phyloP scores from a whole-genome alignment of 768 basidiomycete species.

The Boletales sp. region DNA sequence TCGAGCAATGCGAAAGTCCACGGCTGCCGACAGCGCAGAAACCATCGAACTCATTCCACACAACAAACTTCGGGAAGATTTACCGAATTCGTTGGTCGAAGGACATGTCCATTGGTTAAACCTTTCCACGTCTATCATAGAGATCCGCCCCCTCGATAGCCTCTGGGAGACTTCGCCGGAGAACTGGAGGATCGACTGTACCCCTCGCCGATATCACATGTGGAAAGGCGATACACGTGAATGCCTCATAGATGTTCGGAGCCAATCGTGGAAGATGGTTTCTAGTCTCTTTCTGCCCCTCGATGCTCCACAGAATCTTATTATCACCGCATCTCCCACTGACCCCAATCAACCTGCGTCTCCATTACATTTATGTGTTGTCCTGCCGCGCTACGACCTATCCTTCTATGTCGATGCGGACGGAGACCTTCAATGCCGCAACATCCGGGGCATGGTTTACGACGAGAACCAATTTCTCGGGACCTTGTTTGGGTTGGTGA shows the following conservation, averaged over 20 bases:
- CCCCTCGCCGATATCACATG: constrained; percentile 2
- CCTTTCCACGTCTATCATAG: constrained; percentile 15
- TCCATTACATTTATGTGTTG: constrained; percentile 18
- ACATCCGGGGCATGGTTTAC: constrained; percentile 38
- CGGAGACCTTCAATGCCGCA: constrained; percentile 34
- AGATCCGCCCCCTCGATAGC: constrained; percentile 19
- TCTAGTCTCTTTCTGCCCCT: constrained; percentile 12
- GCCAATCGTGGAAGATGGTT: constrained; percentile 22
- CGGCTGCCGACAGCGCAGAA: not conserved
- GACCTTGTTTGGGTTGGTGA: constrained; percentile 41
- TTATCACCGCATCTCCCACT: constrained; percentile 7
- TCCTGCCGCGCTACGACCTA: constrained; percentile 38
- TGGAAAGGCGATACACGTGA: not conserved
- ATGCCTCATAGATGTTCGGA: constrained; percentile 22
- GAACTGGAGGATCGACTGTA: constrained; percentile 20
- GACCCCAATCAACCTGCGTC: not conserved
- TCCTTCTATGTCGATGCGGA: constrained; percentile 34
- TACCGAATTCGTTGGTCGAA: not conserved
- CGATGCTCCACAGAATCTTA: constrained; percentile 10
- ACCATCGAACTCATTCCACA: constrained; percentile 20
- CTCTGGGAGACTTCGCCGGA: constrained; percentile 14
- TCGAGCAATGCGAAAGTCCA: constrained; percentile 1
- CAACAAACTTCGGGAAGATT: constrained; percentile 13
- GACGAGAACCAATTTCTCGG: constrained; percentile 37
- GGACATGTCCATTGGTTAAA: constrained; percentile 28